Conservation (phyloP, 2,329 filamentous ascomycete genomes). For the Pestalotiopsis sp. region DNA sequence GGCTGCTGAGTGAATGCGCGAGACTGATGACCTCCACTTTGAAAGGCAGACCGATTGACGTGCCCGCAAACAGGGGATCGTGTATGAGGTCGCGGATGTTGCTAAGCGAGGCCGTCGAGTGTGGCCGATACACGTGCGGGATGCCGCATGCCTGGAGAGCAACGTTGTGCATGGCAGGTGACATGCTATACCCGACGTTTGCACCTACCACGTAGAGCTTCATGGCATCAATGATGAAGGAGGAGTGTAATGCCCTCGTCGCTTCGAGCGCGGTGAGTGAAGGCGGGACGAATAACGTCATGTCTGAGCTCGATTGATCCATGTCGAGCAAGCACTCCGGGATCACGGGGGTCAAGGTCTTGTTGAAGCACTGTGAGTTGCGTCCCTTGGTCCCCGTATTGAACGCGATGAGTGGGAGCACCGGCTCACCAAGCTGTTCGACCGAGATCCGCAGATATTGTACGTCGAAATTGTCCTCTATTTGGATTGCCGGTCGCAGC, state of each 20-base stretch:
- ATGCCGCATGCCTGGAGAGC: constrained; percentile 70
- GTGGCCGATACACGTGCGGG: constrained; percentile 66
- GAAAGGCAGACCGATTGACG: constrained; percentile 72
- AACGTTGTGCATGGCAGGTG: constrained; percentile 76
- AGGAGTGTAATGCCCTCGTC: constrained; percentile 65
- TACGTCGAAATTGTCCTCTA: constrained; percentile 66
- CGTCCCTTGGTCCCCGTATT: constrained; percentile 66
- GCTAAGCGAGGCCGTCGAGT: constrained; percentile 63
- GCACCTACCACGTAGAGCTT: constrained; percentile 76
- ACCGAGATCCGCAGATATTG: constrained; percentile 55
- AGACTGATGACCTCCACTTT: constrained; percentile 73
- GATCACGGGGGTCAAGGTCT: constrained; percentile 62
- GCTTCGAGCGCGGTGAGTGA: constrained; percentile 63
- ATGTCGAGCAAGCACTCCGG: constrained; percentile 38
- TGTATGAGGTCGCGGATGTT: constrained; percentile 65
- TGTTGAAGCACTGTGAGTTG: constrained; percentile 68
- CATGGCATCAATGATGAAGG: constrained; percentile 69
- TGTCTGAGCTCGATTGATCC: constrained; percentile 18
- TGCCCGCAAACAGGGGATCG: constrained; percentile 70
- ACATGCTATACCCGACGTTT: constrained; percentile 71
- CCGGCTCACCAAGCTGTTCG: constrained; percentile 39
- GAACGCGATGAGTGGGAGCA: constrained; percentile 61
- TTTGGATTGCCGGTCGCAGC: constrained; percentile 54
- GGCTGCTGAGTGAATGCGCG: constrained; percentile 69
- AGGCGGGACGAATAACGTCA: constrained; percentile 31